Percentiles rank a stretch among this genome's conserved stretches.
phyloP scores from a whole-genome alignment of 176 grass and related monocot genomes.

The Triticum timopheevii region DNA sequence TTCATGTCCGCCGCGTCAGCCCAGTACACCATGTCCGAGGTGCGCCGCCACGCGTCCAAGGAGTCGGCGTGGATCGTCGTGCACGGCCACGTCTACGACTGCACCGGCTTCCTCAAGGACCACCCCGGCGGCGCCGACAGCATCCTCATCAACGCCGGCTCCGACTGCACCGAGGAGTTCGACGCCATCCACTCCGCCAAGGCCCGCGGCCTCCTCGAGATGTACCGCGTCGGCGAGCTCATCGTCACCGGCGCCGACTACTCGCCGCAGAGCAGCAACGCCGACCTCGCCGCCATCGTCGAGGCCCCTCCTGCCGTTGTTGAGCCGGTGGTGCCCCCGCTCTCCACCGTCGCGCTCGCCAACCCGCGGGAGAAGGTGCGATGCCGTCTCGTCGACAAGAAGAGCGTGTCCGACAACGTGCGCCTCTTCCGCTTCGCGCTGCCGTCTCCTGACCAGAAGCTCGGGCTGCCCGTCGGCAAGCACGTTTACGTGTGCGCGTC shows the following conservation, averaged over 20 bases:
- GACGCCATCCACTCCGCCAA: constrained; percentile 91
- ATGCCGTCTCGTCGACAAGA: constrained; percentile 52
- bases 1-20: constrained; percentile 45
- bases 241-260: constrained; percentile 1
- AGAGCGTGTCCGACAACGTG: constrained; percentile 48
- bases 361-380: constrained; percentile 55
- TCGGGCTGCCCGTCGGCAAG: constrained; percentile 74
- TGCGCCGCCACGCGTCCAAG: constrained; percentile 49
- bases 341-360: constrained; percentile 37
- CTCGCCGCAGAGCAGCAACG: constrained; percentile 29
- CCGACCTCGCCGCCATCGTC: constrained; percentile 34
- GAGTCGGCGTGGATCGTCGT: constrained; percentile 88
- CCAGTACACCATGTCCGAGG: constrained; percentile 52
- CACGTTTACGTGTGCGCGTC: constrained; percentile 65
- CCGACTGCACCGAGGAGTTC: constrained; percentile 93
- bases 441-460: constrained; percentile 41
- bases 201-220: constrained; percentile 49
- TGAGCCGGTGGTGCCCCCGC: not conserved
- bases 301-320: not conserved
- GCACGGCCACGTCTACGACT: constrained; percentile 83
- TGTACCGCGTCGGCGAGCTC: constrained; percentile 74
- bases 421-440: constrained; percentile 66
- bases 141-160: constrained; percentile 91
- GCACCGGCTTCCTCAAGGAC: constrained; percentile 76
- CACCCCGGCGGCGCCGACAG: constrained; percentile 86